These are phyloP conservation scores for Aureobasidium sp. DNA, from an alignment of 2,329 filamentous ascomycete genomes.

Conservation along the genomic window DNA sequence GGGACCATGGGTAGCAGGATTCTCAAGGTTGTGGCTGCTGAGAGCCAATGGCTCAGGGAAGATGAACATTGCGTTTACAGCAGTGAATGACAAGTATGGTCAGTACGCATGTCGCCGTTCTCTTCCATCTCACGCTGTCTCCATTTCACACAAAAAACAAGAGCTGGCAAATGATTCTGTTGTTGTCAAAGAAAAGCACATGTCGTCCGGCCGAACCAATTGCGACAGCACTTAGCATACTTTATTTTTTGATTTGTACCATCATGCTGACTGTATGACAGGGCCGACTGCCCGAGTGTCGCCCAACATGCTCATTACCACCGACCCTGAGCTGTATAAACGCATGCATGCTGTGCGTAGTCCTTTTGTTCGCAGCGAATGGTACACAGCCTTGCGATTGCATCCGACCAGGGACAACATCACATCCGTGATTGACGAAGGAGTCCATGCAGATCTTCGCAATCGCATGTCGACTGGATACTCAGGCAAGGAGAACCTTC, in stretches of 20 bases:
- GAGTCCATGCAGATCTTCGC: conserved; percentile 30
- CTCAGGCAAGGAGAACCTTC: conserved; percentile 32
- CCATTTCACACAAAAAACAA: no score
- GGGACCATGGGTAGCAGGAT: conserved; percentile 31
- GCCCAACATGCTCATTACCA: conserved; percentile 30
- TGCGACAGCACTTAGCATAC: background rate
- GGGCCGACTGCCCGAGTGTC: conserved; percentile 32
- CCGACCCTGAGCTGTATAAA: conserved; percentile 29
- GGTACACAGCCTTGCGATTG: conserved; percentile 31
- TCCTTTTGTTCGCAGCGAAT: conserved; percentile 28
- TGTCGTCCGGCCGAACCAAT: conserved; percentile 5
- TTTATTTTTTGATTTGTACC: background rate
- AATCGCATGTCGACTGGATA: conserved; percentile 32
- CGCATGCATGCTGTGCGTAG: conserved; percentile 33
- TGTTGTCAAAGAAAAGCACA: background rate
- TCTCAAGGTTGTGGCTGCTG: conserved; percentile 32
- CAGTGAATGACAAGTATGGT: conserved; percentile 31
- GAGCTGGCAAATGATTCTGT: background rate
- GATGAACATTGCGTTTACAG: conserved; percentile 32
- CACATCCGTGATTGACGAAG: conserved; percentile 31
- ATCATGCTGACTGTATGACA: conserved; percentile 18
- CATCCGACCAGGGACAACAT: conserved; percentile 35
- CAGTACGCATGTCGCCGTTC: conserved; percentile 15
- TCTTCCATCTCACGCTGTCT: background rate
- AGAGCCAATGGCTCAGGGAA: conserved; percentile 28